phyloP scores from a whole-genome alignment of 2,329 filamentous ascomycete genomes.

The Coniochaeta hoffmannii region DNA sequence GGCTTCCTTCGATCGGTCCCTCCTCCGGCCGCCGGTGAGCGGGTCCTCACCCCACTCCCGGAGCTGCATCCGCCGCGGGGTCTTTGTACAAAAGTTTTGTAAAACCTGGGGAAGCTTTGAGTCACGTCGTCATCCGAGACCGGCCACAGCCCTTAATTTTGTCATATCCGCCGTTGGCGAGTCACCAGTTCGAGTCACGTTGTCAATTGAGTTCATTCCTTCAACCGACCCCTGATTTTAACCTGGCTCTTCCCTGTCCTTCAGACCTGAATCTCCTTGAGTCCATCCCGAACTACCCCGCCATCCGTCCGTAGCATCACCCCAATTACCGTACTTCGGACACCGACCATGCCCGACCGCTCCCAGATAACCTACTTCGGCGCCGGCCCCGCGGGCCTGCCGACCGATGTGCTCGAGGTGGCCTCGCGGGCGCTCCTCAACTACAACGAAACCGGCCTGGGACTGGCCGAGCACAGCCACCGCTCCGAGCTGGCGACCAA shows the following conservation, averaged over 20 bases:
- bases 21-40: not conserved
- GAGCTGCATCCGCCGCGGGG: not conserved
- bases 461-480: slow-evolving; percentile 85
- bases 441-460: slow-evolving; percentile 73
- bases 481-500: slow-evolving; percentile 70
- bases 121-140: slow-evolving; percentile 12
- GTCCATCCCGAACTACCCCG: not conserved
- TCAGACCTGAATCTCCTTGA: too few relatives aligned
- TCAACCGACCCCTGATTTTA: not conserved
- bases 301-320: not conserved
- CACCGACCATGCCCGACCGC: slow-evolving; percentile 56
- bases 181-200: not conserved
- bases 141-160: slow-evolving; percentile 4
- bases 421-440: slow-evolving; percentile 74
- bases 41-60: not conserved
- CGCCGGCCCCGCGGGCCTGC: slow-evolving; percentile 81
- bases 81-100: not conserved
- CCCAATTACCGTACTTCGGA: too few relatives aligned
- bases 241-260: not conserved
- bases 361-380: slow-evolving; percentile 80
- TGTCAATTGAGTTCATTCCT: not conserved
- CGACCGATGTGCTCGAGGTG: slow-evolving; percentile 70
- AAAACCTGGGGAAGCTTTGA: slow-evolving; percentile 14
- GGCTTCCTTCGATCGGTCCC: not conserved
- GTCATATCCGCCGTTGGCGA: not conserved